phyloP scores from a whole-genome alignment of 106 monocot species.

The Apostasia shenzhenica region DNA sequence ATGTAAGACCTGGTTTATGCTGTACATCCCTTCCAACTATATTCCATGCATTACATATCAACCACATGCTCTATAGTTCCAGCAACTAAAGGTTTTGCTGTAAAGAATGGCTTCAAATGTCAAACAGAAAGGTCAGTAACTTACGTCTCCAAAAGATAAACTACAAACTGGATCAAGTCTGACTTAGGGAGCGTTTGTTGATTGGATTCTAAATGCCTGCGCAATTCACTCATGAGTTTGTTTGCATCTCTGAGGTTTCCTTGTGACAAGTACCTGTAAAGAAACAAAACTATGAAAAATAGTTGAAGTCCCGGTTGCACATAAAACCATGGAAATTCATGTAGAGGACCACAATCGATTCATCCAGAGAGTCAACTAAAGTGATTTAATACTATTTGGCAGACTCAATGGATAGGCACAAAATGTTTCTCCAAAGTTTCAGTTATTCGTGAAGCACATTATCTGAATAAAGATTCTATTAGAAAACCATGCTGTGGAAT shows the following conservation, averaged over 20 bases:
- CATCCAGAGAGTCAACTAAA: too few species aligned
- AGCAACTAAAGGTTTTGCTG: too few species aligned
- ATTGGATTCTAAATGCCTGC: conserved; percentile 34
- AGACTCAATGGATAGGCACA: too few species aligned
- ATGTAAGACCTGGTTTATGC: too few species aligned
- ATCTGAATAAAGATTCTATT: neutral
- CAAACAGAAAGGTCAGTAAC: conserved; percentile 7
- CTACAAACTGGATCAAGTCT: conserved; percentile 66
- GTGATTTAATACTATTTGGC: too few species aligned
- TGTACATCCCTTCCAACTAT: too few species aligned
- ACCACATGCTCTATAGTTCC: too few species aligned
- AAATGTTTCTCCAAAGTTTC: too few species aligned
- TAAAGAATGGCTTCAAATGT: too few species aligned
- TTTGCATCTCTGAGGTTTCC: conserved; percentile 91
- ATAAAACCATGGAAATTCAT: neutral
- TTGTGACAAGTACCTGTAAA: conserved; percentile 76
- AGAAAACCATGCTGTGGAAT: neutral
- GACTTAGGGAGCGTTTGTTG: conserved; percentile 53
- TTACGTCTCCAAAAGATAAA: conserved; percentile 79
- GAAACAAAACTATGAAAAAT: conserved; percentile 1
- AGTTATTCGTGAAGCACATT: neutral
- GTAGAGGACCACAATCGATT: neutral
- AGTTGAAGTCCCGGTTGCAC: neutral
- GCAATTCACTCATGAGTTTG: conserved; percentile 65
- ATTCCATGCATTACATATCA: too few species aligned